Base-by-base conservation (phyloP, 768 basidiomycete species). In the Tulasnella sp. region DNA sequence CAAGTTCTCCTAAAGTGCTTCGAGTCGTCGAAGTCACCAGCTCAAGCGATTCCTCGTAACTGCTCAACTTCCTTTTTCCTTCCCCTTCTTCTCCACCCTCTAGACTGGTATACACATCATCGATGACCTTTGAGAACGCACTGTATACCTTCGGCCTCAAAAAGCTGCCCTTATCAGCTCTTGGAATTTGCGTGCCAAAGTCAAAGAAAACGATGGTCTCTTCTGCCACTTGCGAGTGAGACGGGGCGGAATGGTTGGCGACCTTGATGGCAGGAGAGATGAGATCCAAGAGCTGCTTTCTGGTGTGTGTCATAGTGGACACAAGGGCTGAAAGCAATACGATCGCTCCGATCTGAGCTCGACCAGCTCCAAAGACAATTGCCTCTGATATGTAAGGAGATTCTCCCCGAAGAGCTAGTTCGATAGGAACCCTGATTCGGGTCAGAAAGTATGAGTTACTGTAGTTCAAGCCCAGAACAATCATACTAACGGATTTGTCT, bases 361-460 rank as follows among this genome's bases (percentile, higher is more conserved):
- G 61, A 8, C 63, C 69, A 13, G 69, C 65, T 9, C 76, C 76
- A 35, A 78, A 77, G 44, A 78, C 69, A 56, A 77, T 69, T 27
- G 71, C 74, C 47, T 78, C 76, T 0, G 65, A 61, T 15, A 76
- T 66, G 45, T 68, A 67, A 1, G 72, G 69, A 15, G 67, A 68
- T 50, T 69, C 68, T 10, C 74, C 73, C 16, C 72, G 71, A 48
- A 77, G 69, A 16, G 66, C 63, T 33, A 74, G 66, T 56, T 76
- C 75, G 47, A 76, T 74, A 0, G 75, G 73, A 4, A 74, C 70
- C 29, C n/a, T n/a, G n/a, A n/a, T n/a, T n/a, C n/a, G n/a, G n/a
- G n/a, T n/a, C n/a, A n/a, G n/a, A n/a, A n/a, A n/a, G n/a, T n/a
- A n/a, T n/a, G n/a, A n/a, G n/a, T n/a, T n/a, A n/a, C n/a, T n/a